A percentile compares a stretch with the other conserved stretches of the same genome.
Conservation (phyloP, 2,329 filamentous ascomycete genomes). For the Fusarium praegraminearum region DNA sequence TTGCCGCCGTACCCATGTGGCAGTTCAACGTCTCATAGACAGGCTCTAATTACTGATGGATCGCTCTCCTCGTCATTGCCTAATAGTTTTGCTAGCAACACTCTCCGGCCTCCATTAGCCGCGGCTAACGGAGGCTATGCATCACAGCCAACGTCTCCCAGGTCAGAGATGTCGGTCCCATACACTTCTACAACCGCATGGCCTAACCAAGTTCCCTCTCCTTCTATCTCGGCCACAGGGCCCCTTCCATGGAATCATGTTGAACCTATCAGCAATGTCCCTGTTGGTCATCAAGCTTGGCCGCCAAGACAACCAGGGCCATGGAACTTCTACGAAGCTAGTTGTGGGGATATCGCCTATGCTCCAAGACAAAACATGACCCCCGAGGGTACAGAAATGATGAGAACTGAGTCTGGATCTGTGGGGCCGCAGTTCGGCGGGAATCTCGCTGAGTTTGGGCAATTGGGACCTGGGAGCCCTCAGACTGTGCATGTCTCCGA, state of each 20-base stretch:
- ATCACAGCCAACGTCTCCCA: conserved; percentile 41
- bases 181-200: not conserved
- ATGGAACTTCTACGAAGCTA: conserved; percentile 31
- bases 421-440: conserved; percentile 44
- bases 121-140: conserved; percentile 31
- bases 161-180: conserved; percentile 12
- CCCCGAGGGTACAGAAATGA: conserved; percentile 37
- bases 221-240: conserved; percentile 39
- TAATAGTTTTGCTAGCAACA: conserved; percentile 31
- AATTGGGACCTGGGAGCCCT: conserved; percentile 9
- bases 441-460: conserved; percentile 41
- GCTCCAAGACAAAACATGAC: not conserved
- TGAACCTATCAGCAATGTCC: conserved; percentile 14
- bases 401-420: conserved; percentile 38
- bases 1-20: not conserved
- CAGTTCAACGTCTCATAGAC: not conserved
- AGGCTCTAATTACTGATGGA: conserved; percentile 25
- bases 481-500: conserved; percentile 30
- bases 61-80: conserved; percentile 29
- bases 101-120: conserved; percentile 30
- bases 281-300: conserved; percentile 27
- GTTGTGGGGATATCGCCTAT: conserved; percentile 14
- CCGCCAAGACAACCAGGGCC: conserved; percentile 29
- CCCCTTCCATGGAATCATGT: conserved; percentile 29
- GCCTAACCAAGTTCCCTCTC: conserved; percentile 30